A percentile compares a stretch with the other conserved stretches of the same genome.
These are phyloP conservation scores for Rhypophila decipiens DNA, from an alignment of 495 filamentous ascomycete species.

Conservation along the genomic window DNA sequence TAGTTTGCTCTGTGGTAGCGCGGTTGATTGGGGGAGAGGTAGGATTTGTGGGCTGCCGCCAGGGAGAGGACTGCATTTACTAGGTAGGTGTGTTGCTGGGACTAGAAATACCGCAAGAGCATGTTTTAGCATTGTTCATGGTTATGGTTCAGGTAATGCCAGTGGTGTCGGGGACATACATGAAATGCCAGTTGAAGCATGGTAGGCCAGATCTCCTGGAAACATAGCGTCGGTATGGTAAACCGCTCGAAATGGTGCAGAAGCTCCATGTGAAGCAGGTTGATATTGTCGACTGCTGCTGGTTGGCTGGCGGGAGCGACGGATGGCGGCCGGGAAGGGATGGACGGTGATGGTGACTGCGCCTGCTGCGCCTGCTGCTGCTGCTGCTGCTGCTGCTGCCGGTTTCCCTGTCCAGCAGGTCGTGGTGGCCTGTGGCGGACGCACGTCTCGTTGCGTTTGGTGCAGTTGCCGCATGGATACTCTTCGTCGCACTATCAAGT, in stretches of 20 bases:
- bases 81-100: slow-evolving; percentile 18
- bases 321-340: neutral
- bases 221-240: slow-evolving; percentile 18
- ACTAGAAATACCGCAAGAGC: neutral
- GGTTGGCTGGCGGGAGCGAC: slow-evolving; percentile 5
- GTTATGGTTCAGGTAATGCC: neutral
- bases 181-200: slow-evolving; percentile 21
- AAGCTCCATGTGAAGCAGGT: slow-evolving; percentile 23
- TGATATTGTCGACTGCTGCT: no score
- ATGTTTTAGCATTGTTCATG: neutral
- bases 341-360: no score
- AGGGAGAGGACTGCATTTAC: slow-evolving; percentile 21
- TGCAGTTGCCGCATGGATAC: slow-evolving; percentile 19
- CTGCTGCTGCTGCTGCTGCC: no score
- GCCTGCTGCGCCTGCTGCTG: no score
- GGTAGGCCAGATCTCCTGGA: slow-evolving; percentile 18
- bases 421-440: slow-evolving; percentile 6
- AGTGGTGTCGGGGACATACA: neutral
- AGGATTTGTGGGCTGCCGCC: slow-evolving; percentile 17
- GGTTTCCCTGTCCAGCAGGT: neutral
- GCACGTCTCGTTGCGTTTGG: slow-evolving; percentile 19
- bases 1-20: slow-evolving; percentile 15
- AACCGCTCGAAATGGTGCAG: slow-evolving; percentile 22
- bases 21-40: slow-evolving; percentile 7
- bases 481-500: slow-evolving; percentile 17